Conservation (phyloP, 2,329 filamentous ascomycete species). For the Penicillium sp. region DNA sequence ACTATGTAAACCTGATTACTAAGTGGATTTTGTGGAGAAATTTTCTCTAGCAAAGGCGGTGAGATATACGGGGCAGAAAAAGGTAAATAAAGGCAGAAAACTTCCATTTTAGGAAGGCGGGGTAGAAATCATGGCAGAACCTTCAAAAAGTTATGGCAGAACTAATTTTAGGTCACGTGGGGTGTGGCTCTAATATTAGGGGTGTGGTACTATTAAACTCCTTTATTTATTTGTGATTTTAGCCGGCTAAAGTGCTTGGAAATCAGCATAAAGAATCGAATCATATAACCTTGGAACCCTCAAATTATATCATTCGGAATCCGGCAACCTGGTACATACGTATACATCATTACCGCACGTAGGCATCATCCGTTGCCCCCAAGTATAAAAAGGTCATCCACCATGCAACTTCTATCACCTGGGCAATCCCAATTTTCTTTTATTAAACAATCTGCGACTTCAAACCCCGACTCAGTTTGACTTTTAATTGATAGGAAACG, state of each 20-base stretch:
- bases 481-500: slow-evolving; percentile 10
- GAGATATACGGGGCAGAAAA: no score
- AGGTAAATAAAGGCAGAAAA: no score
- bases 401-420: not conserved
- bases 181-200: no score
- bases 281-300: not conserved
- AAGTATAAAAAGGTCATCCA: not conserved
- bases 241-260: not conserved
- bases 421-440: not conserved
- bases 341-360: not conserved
- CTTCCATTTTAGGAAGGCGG: no score
- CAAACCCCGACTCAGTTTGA: not conserved
- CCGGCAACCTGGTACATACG: not conserved
- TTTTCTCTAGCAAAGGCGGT: no score
- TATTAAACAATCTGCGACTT: not conserved
- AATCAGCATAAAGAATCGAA: not conserved
- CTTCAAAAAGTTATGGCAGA: no score
- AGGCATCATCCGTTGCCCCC: not conserved
- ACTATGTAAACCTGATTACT: no score
- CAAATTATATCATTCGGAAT: not conserved
- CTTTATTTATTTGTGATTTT: no score
- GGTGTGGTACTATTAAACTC: no score
- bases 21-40: no score
- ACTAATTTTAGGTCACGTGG: no score
- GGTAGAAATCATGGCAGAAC: no score